Base-by-base conservation (phyloP, 331 rosid genomes). In the Spiraea crenata region DNA sequence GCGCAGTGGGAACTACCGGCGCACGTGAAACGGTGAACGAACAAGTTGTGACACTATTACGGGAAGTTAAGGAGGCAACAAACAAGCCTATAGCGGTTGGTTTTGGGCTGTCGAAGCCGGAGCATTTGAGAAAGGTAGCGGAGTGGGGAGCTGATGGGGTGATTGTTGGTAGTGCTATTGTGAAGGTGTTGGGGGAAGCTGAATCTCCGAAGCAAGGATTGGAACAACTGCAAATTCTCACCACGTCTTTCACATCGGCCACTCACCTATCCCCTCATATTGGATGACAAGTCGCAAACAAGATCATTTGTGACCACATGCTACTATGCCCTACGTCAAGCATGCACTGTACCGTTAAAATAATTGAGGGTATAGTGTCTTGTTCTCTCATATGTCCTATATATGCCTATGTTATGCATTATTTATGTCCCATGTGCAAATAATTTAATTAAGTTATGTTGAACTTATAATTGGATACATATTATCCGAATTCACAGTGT, bases 121-220 rank as follows among this genome's bases (percentile, higher is more conserved):
- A 91, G 87, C 97, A 91, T 46, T 88, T 83, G 49, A 86, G 89
- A 70, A 86, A 91, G 92, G 80, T 93, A 17, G 88, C 86, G 0
- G 86, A 71, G 61, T 93, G 97, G 97, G 99, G 97, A 61, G 96
- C 97, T 60, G 97, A 89, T 81, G 99, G 99, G 25, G 92, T 82
- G 55, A 91, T 91, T 77, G 86, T 93, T 68, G 97, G 99, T 7
- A 91, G 96, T 84, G 99, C 95, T 35, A 83, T 90, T 51, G 99
- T 91, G 76, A 89, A 77, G 85, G 50, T 93, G 65, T 79, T 93
- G 65, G 92, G 88, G 31, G 96, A 91, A 60, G 96, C 92, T 16
- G 81, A 86, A 57, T 66, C 92, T 74, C 91, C 97, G 13, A 73
- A 82, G 71, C 92, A 89, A 63, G 96, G 96, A 45, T 81, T 93